Evolutionary conservation across 116 monocot species (phyloP).

Genomic region (Dioscorea cayenensis): DNA sequence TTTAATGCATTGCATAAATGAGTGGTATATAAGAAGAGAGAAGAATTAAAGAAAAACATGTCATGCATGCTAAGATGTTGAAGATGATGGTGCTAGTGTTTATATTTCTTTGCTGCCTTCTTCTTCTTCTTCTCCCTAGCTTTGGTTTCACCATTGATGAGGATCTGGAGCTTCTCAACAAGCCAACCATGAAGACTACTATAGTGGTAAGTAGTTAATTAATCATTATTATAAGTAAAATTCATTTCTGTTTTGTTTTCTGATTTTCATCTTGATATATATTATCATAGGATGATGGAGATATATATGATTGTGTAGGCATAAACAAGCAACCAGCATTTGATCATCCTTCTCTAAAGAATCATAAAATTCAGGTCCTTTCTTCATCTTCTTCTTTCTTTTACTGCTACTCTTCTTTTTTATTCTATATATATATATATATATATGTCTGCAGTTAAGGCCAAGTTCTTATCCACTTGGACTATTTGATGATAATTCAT

Average conservation of each 20-base stretch:
- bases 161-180: not conserved
- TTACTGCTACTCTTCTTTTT: no score
- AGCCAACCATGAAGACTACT: not conserved
- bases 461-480: not conserved
- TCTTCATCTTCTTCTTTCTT: no score
- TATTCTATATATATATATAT: no score
- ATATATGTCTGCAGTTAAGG: not conserved
- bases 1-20: no score
- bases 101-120: not conserved
- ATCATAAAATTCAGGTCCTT: not conserved
- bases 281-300: not conserved
- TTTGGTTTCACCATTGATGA: not conserved
- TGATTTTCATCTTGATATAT: not conserved
- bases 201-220: not conserved
- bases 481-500: not conserved
- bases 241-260: not conserved
- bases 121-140: not conserved
- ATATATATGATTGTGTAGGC: conserved; percentile 3
- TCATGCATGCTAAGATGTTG: no score
- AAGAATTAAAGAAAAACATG: no score
- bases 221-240: not conserved
- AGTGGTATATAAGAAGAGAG: no score
- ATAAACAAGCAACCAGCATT: not conserved
- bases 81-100: not conserved
- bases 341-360: not conserved